Evolutionary conservation across 305 asterid species (phyloP).

Genomic region (Striga hermonthica): DNA sequence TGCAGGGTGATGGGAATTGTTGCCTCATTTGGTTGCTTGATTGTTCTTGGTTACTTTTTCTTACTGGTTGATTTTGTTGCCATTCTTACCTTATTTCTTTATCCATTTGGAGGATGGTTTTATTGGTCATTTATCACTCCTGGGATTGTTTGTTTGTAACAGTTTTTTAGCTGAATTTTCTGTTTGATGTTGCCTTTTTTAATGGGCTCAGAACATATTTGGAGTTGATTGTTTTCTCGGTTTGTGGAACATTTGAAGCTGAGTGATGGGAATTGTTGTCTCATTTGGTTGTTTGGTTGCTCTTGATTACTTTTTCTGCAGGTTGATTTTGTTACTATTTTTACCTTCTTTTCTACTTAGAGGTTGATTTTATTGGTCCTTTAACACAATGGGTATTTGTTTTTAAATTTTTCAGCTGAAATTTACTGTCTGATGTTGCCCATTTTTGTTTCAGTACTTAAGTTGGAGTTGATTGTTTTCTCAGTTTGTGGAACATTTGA

Average conservation of each 20-base stretch:
- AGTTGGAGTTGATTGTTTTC: neutral
- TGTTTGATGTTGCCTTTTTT: neutral
- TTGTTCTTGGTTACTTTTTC: conserved; percentile 26
- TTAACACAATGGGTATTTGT: neutral
- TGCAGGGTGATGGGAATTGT: conserved; percentile 21
- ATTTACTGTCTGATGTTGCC: neutral
- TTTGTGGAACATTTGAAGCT: conserved; percentile 19
- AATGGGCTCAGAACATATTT: neutral
- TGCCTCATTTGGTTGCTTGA: conserved; percentile 26
- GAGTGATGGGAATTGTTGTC: conserved; percentile 26
- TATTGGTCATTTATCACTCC: neutral
- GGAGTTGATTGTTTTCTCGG: neutral
- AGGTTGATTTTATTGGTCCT: neutral
- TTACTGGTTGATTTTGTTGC: neutral
- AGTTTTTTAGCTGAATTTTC: neutral
- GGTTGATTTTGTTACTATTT: neutral
- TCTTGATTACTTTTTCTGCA: conserved; percentile 20
- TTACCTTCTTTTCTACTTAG: neutral
- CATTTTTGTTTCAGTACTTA: neutral
- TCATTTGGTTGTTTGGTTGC: conserved; percentile 27
- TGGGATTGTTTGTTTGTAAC: too few species aligned
- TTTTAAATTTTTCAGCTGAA: neutral
- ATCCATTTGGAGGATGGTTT: neutral
- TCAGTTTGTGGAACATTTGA: conserved; percentile 14
- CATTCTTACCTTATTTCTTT: neutral